phyloP scores from a whole-genome alignment of 257 asterid genomes.

The Forsythia suspensa region DNA sequence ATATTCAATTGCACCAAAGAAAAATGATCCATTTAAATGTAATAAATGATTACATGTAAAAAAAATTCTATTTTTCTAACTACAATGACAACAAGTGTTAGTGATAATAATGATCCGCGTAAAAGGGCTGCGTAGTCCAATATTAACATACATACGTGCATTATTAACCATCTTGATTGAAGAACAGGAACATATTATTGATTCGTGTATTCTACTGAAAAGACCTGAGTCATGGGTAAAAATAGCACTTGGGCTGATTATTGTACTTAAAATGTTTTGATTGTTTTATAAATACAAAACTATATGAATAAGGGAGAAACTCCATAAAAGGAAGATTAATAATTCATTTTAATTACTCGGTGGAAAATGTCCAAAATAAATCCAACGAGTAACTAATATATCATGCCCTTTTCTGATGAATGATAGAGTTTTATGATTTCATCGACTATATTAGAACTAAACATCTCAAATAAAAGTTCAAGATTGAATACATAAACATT shows the following conservation, averaged over 20 bases:
- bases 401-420: background rate
- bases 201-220: background rate
- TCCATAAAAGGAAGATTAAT: background rate
- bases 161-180: conserved; percentile 13
- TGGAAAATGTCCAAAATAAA: background rate
- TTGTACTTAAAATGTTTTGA: background rate
- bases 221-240: background rate
- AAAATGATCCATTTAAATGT: no score
- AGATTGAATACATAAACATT: no score
- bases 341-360: background rate
- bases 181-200: background rate
- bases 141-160: conserved; percentile 14
- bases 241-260: background rate
- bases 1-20: no score
- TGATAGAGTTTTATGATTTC: background rate
- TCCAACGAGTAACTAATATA: background rate
- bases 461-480: no score
- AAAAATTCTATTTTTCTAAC: background rate
- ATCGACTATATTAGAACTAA: no score
- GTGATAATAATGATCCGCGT: conserved; percentile 17
- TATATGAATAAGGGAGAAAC: no score
- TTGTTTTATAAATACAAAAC: no score
- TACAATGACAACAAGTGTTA: background rate
- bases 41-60: no score
- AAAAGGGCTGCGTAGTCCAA: conserved; percentile 14